Evolutionary conservation across 306 rosid species (phyloP), one percentile per base, ranked within the genome.

Genomic region (Citrullus amarus): DNA sequence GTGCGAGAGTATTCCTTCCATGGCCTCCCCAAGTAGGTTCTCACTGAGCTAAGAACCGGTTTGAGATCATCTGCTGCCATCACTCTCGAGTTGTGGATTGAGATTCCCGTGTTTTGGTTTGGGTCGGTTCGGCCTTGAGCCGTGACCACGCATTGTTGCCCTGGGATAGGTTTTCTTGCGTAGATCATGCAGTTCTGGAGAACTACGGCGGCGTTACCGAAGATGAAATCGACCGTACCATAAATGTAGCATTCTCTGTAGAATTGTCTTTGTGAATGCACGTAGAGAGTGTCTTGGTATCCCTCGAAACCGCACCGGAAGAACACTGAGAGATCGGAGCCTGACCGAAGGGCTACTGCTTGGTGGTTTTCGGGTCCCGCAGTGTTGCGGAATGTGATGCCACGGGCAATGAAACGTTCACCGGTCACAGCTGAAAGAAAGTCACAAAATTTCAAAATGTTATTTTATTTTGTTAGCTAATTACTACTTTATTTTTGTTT

Each of bases 251-350:
- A 81, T 34, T 77, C 84, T n/a, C 63, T 44, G 8, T 67, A 76
- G 38, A 81, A 81, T 34, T 81, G 84, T 41, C 78, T 32, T 16
- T 76, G 60, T 1, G 81, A 76, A n/a, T 63, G 78, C 14, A 5
- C 46, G 39, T 76, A 81, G 48, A 81, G 73, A 6, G 84, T 81
- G 74, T 81, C 84, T 81, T 81, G 84, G 51, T 81, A 76, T 11
- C 84, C 84, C n/a, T 81, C 81, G 36, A 81, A 81, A 5, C 84
- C 55, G 61, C 78, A 81, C 1, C 61, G 38, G 63, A 41, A 69
- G 58, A 76, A 81, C 6, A 53, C 77, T 0, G 84, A 81, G 28
- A 25, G 74, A 25, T 81, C 81, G 2, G 84, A 41, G 9, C 60
- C 53, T 8, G 71, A 65, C 1, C 50, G 78, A 5, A 77, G 62